These are phyloP conservation scores for Starmerella powellii DNA, from an alignment of 805 yeast species.

Conservation along the genomic window DNA sequence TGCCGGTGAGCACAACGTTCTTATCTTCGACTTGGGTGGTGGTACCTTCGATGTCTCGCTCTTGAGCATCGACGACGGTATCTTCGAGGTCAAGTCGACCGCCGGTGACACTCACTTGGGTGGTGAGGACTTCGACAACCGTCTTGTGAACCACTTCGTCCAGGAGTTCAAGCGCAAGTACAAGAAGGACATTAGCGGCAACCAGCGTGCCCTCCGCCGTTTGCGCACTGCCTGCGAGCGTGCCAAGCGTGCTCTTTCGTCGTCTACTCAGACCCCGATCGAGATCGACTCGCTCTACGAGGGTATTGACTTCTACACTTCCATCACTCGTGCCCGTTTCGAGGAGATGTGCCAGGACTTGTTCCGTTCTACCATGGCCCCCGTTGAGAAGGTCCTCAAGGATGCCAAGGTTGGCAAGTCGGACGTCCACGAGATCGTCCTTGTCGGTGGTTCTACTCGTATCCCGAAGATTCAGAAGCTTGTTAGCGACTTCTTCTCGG, in stretches of 20 bases:
- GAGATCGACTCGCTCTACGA: slow-evolving; percentile 91
- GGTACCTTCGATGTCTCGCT: slow-evolving; percentile 97
- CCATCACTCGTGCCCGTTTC: slow-evolving; percentile 93
- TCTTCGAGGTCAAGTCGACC: slow-evolving; percentile 92
- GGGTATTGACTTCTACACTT: slow-evolving; percentile 93
- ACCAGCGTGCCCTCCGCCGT: slow-evolving; percentile 97
- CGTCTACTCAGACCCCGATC: slow-evolving; percentile 87
- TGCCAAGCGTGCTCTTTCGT: slow-evolving; percentile 96
- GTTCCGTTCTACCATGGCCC: slow-evolving; percentile 87
- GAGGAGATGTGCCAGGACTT: slow-evolving; percentile 91
- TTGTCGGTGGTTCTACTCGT: slow-evolving; percentile 97
- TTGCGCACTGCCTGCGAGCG: slow-evolving; percentile 98
- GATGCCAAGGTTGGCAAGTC: slow-evolving; percentile 87
- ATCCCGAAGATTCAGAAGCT: slow-evolving; percentile 94
- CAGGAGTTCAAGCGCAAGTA: slow-evolving; percentile 95
- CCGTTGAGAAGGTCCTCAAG: slow-evolving; percentile 87
- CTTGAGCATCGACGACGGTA: slow-evolving; percentile 87
- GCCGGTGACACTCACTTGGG: slow-evolving; percentile 88
- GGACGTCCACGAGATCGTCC: slow-evolving; percentile 78
- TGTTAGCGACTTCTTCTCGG: slow-evolving; percentile 92
- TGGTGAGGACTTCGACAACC: slow-evolving; percentile 98
- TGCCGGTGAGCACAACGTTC: slow-evolving; percentile 72
- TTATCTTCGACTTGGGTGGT: slow-evolving; percentile 95
- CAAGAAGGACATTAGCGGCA: slow-evolving; percentile 83
- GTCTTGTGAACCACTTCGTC: slow-evolving; percentile 86